Percentiles rank a stretch among this genome's conserved stretches.
Evolutionary conservation across 257 asterid genomes (phyloP).

Genomic region (Nicotiana attenuata): DNA sequence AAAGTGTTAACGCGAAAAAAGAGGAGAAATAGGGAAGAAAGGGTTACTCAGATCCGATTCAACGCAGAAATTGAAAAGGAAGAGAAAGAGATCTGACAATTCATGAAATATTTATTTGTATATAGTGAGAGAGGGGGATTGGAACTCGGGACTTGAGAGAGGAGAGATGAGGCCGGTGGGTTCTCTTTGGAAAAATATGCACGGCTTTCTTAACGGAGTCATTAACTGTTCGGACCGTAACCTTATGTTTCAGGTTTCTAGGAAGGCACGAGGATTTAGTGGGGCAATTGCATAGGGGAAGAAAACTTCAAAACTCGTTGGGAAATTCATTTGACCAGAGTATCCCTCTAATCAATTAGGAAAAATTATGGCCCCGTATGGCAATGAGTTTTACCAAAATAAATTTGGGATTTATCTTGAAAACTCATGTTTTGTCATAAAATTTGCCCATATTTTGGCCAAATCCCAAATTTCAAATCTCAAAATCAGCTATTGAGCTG

Average conservation of each 20-base stretch:
- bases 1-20: background rate
- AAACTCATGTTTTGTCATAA: too few species aligned
- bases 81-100: slow-evolving; percentile 12
- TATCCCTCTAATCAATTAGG: too few species aligned
- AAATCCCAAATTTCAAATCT: too few species aligned
- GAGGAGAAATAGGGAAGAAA: background rate
- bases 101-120: background rate
- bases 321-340: background rate
- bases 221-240: background rate
- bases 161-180: background rate
- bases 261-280: background rate
- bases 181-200: background rate
- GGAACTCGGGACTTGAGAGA: background rate
- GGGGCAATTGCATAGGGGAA: background rate
- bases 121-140: background rate
- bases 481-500: too few species aligned
- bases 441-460: too few species aligned
- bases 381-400: too few species aligned
- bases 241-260: background rate
- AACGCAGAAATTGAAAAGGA: background rate
- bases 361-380: too few species aligned
- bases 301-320: background rate
- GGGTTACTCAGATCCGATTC: background rate
- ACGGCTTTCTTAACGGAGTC: background rate
- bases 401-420: too few species aligned